phyloP scores from a whole-genome alignment of 2,329 filamentous ascomycete genomes.

The Xylariales sp. region DNA sequence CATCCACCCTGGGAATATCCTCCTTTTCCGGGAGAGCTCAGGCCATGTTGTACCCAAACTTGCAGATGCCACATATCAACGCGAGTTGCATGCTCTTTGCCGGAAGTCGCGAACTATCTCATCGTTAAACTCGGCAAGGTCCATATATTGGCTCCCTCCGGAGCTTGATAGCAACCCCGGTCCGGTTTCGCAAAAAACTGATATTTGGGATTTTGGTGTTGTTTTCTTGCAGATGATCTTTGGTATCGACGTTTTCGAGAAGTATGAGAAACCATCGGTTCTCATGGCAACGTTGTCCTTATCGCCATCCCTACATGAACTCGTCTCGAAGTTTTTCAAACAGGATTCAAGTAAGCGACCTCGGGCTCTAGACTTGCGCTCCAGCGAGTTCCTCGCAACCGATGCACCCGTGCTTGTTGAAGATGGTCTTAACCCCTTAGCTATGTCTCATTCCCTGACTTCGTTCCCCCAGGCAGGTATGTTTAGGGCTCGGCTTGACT shows the following conservation, averaged over 20 bases:
- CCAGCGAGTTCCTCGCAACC: conserved; percentile 62
- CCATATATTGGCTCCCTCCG: conserved; percentile 78
- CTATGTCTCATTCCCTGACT: conserved; percentile 36
- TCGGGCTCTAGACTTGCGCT: conserved; percentile 69
- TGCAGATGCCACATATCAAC: conserved; percentile 68
- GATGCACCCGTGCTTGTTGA: conserved; percentile 56
- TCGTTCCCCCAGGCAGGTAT: conserved; percentile 34
- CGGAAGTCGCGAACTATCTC: conserved; percentile 48
- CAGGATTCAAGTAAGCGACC: conserved; percentile 79
- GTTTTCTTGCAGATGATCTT: conserved; percentile 93
- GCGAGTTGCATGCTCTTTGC: conserved; percentile 59
- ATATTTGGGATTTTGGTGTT: conserved; percentile 93
- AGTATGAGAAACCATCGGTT: conserved; percentile 73
- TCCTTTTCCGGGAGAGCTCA: conserved; percentile 66
- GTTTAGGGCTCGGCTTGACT: conserved; percentile 55
- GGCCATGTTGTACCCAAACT: conserved; percentile 71
- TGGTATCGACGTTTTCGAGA: conserved; percentile 70
- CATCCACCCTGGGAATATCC: conserved; percentile 74
- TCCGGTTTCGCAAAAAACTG: conserved; percentile 70
- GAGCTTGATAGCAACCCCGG: conserved; percentile 64
- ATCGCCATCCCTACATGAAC: conserved; percentile 71
- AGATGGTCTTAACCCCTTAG: conserved; percentile 33
- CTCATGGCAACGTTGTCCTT: conserved; percentile 68
- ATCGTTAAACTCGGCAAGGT: conserved; percentile 59
- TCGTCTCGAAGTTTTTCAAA: conserved; percentile 81